Evolutionary conservation across 1,284 basidiomycete genomes (phyloP).

Genomic region (Ganoderma lingzhi): DNA sequence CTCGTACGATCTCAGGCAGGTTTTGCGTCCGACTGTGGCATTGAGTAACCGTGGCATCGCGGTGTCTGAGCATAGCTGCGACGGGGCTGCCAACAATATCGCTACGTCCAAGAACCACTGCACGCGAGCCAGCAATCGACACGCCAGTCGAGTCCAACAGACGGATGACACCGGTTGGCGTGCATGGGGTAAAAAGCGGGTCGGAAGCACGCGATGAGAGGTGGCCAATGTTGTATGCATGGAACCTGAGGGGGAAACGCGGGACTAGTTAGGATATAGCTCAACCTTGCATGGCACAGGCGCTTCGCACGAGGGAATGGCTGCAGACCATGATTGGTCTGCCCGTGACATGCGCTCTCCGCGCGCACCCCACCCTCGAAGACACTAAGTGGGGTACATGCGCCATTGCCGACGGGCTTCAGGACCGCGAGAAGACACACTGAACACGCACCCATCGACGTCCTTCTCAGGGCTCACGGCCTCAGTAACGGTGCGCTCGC

Average conservation of each 20-base stretch:
- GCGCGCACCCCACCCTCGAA: background rate
- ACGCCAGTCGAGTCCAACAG: slow-evolving; percentile 90
- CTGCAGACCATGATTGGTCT: background rate
- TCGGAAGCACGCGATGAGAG: slow-evolving; percentile 91
- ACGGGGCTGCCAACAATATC: slow-evolving; percentile 99
- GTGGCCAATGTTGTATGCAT: slow-evolving; percentile 98
- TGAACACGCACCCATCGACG: slow-evolving; percentile 85
- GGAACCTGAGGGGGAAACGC: slow-evolving; percentile 69
- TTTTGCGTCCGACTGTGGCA: slow-evolving; percentile 93
- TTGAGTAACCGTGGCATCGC: slow-evolving; percentile 97
- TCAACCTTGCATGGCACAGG: background rate
- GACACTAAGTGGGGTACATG: background rate
- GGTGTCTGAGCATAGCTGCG: slow-evolving; percentile 87
- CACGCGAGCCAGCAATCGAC: slow-evolving; percentile 78
- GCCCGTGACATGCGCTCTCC: background rate
- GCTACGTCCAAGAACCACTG: slow-evolving; percentile 95
- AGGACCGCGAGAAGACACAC: background rate
- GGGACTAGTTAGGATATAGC: slow-evolving; percentile 4
- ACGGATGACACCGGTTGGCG: slow-evolving; percentile 92
- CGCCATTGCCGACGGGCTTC: slow-evolving; percentile 13
- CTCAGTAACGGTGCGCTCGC: slow-evolving; percentile 93
- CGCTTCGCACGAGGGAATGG: background rate
- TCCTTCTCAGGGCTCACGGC: slow-evolving; percentile 96
- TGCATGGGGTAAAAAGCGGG: slow-evolving; percentile 95
- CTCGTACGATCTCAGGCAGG: slow-evolving; percentile 77